Base-by-base conservation (phyloP, 495 filamentous ascomycete species). In the Wilcoxina mikolae region DNA sequence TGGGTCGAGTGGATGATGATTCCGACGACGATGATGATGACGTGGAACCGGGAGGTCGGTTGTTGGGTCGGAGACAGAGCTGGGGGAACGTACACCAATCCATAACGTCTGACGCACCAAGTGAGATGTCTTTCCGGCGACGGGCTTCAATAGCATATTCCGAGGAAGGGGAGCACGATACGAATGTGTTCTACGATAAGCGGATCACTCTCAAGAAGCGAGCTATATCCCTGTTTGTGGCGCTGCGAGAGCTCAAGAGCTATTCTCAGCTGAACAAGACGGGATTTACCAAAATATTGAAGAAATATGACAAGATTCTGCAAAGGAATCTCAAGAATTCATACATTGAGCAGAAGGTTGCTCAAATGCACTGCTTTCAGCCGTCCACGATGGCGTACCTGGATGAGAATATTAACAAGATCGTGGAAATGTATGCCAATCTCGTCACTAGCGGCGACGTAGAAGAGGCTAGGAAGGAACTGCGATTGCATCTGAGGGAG, bases 301-400 rank as follows among this genome's bases (percentile, higher is more conserved):
- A 99, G 72, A 99, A 99, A 67, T 99, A 91, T 65, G 91, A 99
- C 73, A 99, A 99, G 74, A 95, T 84, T 49, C 71, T 91, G 27
- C 82, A 95, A 65, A 81, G 81, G 33, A 80, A 77, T 50, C 72
- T 96, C 20, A 85, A 86, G 46, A 66, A 75, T 12, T 72, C 74
- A 53, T 99, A 95, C 65, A 77, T 95, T 57, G 74, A 77, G 54
- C 67, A 77, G n/a, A 72, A 71, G 50, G 85, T 96, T 44, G 73
- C 81, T 41, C 69, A 77, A 2, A 80, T 86, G 0, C 80, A 85
- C 60, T 82, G 86, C 18, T 99, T 99, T 68, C 71, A 73, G 11
- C 72, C 76, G 20, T 71, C 74, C 29, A 93, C 87, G 1, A 78
- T 83, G 71, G 71, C 76, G 38, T 72, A 73, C 7, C 66, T 96